These are phyloP conservation scores for Starmerella bacillaris DNA, from an alignment of 805 yeast species.

Conservation along the genomic window DNA sequence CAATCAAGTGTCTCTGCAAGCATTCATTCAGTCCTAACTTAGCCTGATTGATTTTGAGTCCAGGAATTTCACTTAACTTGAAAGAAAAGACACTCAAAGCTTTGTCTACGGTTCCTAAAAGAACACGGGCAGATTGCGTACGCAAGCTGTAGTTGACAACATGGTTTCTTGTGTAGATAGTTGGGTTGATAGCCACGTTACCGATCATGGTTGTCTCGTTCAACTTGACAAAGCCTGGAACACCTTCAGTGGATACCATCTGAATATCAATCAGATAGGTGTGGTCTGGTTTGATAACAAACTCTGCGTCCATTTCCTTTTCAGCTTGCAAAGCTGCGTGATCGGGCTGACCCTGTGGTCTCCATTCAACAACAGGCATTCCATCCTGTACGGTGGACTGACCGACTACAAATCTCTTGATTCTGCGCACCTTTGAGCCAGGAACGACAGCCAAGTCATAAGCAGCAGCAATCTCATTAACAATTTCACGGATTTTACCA, in stretches of 20 bases:
- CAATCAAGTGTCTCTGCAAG: constrained; percentile 58
- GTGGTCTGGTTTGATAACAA: constrained; percentile 60
- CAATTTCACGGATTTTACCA: constrained; percentile 47
- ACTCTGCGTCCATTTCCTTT: constrained; percentile 35
- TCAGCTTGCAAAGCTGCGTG: constrained; percentile 3
- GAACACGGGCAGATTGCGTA: constrained; percentile 51
- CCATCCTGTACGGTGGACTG: constrained; percentile 92
- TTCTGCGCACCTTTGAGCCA: constrained; percentile 78
- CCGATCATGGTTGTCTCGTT: constrained; percentile 20
- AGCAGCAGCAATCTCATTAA: constrained; percentile 69
- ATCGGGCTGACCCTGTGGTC: constrained; percentile 15
- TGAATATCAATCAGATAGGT: constrained; percentile 69
- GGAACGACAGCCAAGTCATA: constrained; percentile 79
- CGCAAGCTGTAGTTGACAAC: constrained; percentile 65
- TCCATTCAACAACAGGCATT: constrained; percentile 61
- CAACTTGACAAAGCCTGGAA: constrained; percentile 18
- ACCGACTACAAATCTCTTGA: constrained; percentile 86
- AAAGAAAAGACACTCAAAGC: constrained; percentile 77
- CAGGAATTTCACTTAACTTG: constrained; percentile 56
- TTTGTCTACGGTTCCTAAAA: constrained; percentile 48
- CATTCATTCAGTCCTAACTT: constrained; percentile 69
- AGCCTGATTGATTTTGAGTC: constrained; percentile 35
- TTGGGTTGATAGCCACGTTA: constrained; percentile 21
- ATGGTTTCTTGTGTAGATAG: constrained; percentile 69
- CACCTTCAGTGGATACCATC: constrained; percentile 47